Base-by-base conservation (phyloP, 805 yeast genomes). In the Metschnikowia picachoensis region DNA sequence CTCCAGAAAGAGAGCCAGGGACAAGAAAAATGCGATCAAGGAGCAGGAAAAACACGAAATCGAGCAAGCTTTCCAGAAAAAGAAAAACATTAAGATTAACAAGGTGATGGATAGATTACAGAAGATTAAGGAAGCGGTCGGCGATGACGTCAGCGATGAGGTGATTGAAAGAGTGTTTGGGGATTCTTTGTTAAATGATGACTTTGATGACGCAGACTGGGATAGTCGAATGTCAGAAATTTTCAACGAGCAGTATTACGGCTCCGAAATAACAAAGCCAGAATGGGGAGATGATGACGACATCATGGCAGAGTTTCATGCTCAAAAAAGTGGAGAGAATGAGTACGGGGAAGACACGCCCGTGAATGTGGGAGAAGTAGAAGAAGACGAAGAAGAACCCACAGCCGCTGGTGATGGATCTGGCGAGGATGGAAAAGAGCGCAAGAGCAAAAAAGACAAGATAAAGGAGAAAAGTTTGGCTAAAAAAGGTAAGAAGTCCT, bases 141-240 rank as follows among this genome's bases (percentile, higher is more conserved):
- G 91, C 2, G 79, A 73, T 15, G 83, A 77, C 16, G 72, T 79
- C 16, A 74, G 74, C 16, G 85, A 83, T 49, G 84, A 79, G 34
- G 70, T 74, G 1, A 77, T 83, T 49, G 75, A 80, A 35, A 73
- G 72, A 41, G 87, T 84, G 28, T 80, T 91, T 58, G 88, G 91
- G 12, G 85, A 84, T 44, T 77, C 84, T 38, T 76, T 92, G 55
- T 69, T 94, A 50, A 86, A 87, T 35, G 95, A 86, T 41, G 98
- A 94, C 60, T 94, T 88, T 62, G 89, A 87, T 55, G 89, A 85
- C 58, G 78, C 83, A 27, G 95, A 88, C 50, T 94, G 98, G 98
- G 98, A 94, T 64, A 70, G 66, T 47, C 82, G 87, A 51, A 82
- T 94, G 83, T 80, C 85, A 39, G 85, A 86, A 60, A 79, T 92